phyloP scores from a whole-genome alignment of 2,329 filamentous ascomycete genomes.

The Pseudohalonectria lignicola region DNA sequence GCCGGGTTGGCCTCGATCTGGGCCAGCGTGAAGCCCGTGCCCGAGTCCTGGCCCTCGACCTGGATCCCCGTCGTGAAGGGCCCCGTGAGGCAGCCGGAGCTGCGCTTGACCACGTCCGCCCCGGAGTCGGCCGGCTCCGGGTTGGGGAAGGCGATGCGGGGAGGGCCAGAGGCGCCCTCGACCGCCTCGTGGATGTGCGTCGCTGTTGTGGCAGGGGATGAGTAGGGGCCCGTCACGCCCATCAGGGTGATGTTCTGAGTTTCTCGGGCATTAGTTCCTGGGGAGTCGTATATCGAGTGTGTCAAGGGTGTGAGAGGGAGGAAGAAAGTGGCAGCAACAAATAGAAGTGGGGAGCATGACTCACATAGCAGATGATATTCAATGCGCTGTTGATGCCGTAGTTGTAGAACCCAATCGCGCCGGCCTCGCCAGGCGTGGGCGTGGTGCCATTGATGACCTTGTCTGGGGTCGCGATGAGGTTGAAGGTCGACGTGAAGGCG shows the following conservation, averaged over 20 bases:
- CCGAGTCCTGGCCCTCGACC: slow-evolving; percentile 30
- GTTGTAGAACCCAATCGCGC: slow-evolving; percentile 33
- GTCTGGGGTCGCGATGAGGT: slow-evolving; percentile 30
- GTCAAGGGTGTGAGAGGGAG: too few relatives aligned
- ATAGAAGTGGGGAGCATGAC: background rate
- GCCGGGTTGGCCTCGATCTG: slow-evolving; percentile 35
- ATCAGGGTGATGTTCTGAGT: slow-evolving; percentile 33
- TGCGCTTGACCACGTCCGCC: slow-evolving; percentile 11
- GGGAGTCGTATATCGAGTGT: too few relatives aligned
- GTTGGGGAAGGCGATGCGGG: slow-evolving; percentile 33
- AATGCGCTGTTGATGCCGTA: slow-evolving; percentile 31
- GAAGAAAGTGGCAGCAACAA: too few relatives aligned
- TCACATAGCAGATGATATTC: slow-evolving; percentile 17
- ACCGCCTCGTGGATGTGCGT: slow-evolving; percentile 38
- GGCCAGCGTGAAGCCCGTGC: slow-evolving; percentile 29
- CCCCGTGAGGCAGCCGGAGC: slow-evolving; percentile 17
- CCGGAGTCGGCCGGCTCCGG: slow-evolving; percentile 21
- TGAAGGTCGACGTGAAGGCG: slow-evolving; percentile 32
- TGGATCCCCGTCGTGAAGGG: slow-evolving; percentile 30
- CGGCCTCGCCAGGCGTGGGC: slow-evolving; percentile 18
- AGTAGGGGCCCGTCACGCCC: slow-evolving; percentile 30
- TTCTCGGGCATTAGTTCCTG: background rate
- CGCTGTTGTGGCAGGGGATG: slow-evolving; percentile 31
- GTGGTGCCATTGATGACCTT: slow-evolving; percentile 30
- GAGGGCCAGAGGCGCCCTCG: slow-evolving; percentile 29